Base-by-base conservation (phyloP, 2,329 filamentous ascomycete genomes). In the Fusarium sublunatum region DNA sequence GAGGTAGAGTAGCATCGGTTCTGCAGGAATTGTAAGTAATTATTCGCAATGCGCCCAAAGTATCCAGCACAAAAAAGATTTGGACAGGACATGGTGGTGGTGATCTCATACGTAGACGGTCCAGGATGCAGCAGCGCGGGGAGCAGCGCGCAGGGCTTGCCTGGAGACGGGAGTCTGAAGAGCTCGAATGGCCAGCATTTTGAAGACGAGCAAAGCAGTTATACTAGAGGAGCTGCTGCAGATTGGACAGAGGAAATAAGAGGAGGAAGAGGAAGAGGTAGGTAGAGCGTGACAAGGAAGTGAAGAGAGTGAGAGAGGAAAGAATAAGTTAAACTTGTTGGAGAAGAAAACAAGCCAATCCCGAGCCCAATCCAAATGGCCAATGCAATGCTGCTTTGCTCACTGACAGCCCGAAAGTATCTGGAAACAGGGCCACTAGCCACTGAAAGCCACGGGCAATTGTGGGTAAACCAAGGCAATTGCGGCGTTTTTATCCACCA, bases 121-220 rank as follows among this genome's bases (percentile, higher is more conserved):
- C 75, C 75, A 77, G 58, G 73, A 70, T 64, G 74, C 77, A 68
- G 80, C 79, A 58, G 82, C 83, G 77, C 85, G 84, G 73, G 84
- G 82, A 74, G 87, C 84, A 74, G 86, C 85, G 78, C 89, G 88
- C 79, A 93, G 82, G 85, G 87, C 91, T 83, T 96, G 91, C 80
- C 86, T 81, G 79, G 91, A 87, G 79, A 88, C 86, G 75, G 91
- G 89, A 74, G 86, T 86, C 78, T 88, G 87, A 78, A 93, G 86
- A 73, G 88, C 87, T 81, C 92, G 90, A 77, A 91, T 83, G 80
- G 91, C 88, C 81, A 96, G 84, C 93, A 97, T 97, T 75, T 77
- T 90, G 84, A 79, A 70, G 68, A 53, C 64, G 62, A 67, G 61
- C 56, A 52, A 61, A 52, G 39, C 54, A 49, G 42, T 55, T 43